Base-by-base conservation (phyloP, 352 stramenopile species). In the Globisporangium irregulare region DNA sequence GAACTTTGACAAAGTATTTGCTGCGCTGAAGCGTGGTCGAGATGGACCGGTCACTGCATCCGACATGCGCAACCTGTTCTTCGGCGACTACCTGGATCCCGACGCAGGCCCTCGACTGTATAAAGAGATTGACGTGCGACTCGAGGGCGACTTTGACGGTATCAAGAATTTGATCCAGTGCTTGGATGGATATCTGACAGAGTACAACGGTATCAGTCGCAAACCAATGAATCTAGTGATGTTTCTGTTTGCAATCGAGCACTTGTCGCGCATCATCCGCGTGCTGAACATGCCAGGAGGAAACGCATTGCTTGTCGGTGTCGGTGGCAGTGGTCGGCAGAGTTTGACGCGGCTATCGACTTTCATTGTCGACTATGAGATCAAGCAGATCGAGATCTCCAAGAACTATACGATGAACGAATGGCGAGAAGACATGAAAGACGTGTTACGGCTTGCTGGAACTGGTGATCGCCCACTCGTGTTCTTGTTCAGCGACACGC, bases 171-270 rank as follows among this genome's bases (percentile, higher is more conserved):
- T 97, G 25, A 92, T 97, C 41, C 78, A 89, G 38, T 97, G 81
- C 54, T 71, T 98, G 20, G 92, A 98, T 56, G 82, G 90, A 3
- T 98, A 97, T 54, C 69, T 98, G 38, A 80, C 75, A 59, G 93
- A 98, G 65, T 98, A 97, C 81, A 98, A 98, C 66, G 84, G 80
- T 0, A 89, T 97, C 46, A 97, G 84, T 46, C 96, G 95, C 60
- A 97, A 97, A 51, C 91, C 92, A 0, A 98, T 98, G 95, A 96
- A 98, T 66, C 72, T 98, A 4, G 95, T 98, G 5, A 98, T 98
- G 92, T 98, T 98, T 67, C 77, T 97, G 24, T 98, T 98, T 66
- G 95, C 95, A 7, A 97, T 98, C 56, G 93, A 98, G 68, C 95
- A 98, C 64, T 78, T 98, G 58, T 97, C 87, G 15, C 81, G 95